phyloP scores from a whole-genome alignment of 2,329 filamentous ascomycete species.

The Fusarium longipes region DNA sequence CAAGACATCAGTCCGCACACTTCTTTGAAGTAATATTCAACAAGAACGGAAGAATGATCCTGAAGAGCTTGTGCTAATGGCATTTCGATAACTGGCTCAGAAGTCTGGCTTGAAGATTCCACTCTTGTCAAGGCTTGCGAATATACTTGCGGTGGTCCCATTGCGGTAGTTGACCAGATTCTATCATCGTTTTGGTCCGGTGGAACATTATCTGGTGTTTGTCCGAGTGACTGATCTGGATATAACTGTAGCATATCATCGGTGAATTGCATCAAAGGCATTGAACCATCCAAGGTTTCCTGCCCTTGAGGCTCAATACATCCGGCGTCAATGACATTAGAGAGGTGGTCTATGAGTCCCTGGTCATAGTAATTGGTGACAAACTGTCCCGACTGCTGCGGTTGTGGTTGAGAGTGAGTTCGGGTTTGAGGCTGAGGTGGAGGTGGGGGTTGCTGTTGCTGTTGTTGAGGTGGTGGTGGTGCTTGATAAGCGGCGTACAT shows the following conservation, averaged over 20 bases:
- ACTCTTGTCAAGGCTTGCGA: constrained; percentile 1
- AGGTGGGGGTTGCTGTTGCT: neutral
- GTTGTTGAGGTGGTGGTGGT: constrained; percentile 1
- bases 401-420: neutral
- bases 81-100: constrained; percentile 13
- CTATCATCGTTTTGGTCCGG: constrained; percentile 30
- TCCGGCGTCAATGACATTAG: constrained; percentile 18
- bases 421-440: neutral
- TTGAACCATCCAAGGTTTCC: constrained; percentile 10
- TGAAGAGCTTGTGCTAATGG: constrained; percentile 36
- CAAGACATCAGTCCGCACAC: constrained; percentile 72
- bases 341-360: constrained; percentile 27
- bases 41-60: constrained; percentile 64
- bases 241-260: constrained; percentile 22
- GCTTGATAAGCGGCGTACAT: constrained; percentile 18
- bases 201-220: constrained; percentile 11
- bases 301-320: constrained; percentile 4
- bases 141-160: neutral
- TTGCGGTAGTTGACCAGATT: constrained; percentile 13
- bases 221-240: constrained; percentile 14
- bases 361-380: constrained; percentile 18
- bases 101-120: neutral
- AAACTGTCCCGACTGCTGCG: constrained; percentile 12
- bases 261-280: constrained; percentile 31
- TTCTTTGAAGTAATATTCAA: constrained; percentile 73